A percentile compares a stretch with the other conserved stretches of the same genome.
phyloP scores from a whole-genome alignment of 768 basidiomycete species.

The Filobasidium floriforme region DNA sequence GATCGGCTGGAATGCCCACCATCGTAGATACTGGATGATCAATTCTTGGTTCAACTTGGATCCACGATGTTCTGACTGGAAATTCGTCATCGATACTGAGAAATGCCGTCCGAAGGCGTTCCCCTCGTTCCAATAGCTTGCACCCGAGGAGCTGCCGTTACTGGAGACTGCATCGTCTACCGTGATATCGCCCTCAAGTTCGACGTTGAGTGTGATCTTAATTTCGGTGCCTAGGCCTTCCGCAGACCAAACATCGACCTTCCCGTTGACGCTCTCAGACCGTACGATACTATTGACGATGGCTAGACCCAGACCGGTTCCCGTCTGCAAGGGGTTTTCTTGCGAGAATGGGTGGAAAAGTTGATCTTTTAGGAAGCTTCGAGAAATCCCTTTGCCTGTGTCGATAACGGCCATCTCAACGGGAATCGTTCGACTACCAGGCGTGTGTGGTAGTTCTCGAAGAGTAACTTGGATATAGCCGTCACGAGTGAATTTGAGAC shows the following conservation, averaged over 20 bases:
- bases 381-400: conserved; percentile 92
- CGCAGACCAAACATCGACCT: conserved; percentile 87
- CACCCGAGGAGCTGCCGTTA: conserved; percentile 49
- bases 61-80: conserved; percentile 60
- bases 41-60: conserved; percentile 60
- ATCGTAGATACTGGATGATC: conserved; percentile 58
- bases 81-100: conserved; percentile 62
- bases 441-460: conserved; percentile 60
- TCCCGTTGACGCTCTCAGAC: conserved; percentile 76
- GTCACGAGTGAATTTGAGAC: conserved; percentile 83
- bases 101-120: conserved; percentile 28
- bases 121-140: conserved; percentile 42
- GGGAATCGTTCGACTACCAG: conserved; percentile 54
- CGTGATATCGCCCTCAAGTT: conserved; percentile 49
- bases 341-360: conserved; percentile 96
- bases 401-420: conserved; percentile 79
- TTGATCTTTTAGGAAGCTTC: conserved; percentile 87
- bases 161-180: conserved; percentile 33
- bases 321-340: conserved; percentile 86
- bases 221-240: conserved; percentile 88
- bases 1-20: conserved; percentile 63
- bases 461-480: conserved; percentile 81
- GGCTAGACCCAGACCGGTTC: conserved; percentile 86
- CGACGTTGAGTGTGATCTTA: conserved; percentile 72
- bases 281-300: conserved; percentile 89